Evolutionary conservation across 495 filamentous ascomycete species (phyloP), one percentile per base, ranked within the genome.

Genomic region (Penicillium pulvis): DNA sequence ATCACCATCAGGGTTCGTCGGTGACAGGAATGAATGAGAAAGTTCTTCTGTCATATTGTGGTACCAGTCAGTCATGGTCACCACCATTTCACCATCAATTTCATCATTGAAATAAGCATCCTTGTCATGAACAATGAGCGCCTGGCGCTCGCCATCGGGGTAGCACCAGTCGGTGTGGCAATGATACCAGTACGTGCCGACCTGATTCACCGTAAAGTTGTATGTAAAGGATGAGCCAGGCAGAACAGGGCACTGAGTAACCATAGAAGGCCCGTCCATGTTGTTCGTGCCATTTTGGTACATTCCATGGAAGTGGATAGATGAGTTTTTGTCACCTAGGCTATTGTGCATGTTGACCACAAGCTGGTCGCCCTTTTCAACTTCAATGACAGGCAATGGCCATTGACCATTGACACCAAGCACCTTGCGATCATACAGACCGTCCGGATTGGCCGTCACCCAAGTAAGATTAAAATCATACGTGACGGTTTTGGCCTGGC

Each of bases 181-280:
- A 68, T 93, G 90, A 63, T 92, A 93, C 90, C 90, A 93, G 72
- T 90, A 92, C 0, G 88, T 90, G 31, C 90, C 90, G 12, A 83
- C 83, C 68, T 92, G 86, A 56, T 88, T 75, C 69, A 91, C 87
- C 7, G 86, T 89, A 66, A 93, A 93, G 64, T 92, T 85, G 66
- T 93, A 92, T 8, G 81, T 88, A 48, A 92, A 83, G 26, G 76
- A 81, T 71, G 65, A 11, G 87, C 90, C 0, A 8, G 51, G 51
- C 20, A 44, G 1, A 11, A 54, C 41, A 36, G 51, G 51, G 41
- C 41, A 54, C n/a, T 54, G 51, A 31, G 33, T 30, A 2, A 54
- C 41, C 51, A 83, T 83, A 3, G 80, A 77, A 4, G 90, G 78
- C 0, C 91, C 91, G 63, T 95, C 91, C 90, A 93, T 93, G 14